Evolutionary conservation across 78 protist species (phyloP), one percentile per base, ranked within the genome.

Genomic region (Dictyostelium firmibasis): DNA sequence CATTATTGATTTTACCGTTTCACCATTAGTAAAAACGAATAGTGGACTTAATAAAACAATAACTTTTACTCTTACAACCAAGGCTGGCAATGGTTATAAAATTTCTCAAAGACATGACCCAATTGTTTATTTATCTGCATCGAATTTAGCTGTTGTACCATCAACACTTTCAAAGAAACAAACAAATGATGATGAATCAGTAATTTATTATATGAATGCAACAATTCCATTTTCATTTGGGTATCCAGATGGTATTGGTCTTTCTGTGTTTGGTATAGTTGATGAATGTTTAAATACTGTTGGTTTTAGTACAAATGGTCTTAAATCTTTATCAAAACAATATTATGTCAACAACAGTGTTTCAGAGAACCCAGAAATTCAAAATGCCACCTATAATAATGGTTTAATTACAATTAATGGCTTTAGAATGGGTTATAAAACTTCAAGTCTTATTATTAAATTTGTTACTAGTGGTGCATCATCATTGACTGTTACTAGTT

Each of bases 171-270:
- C 38, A 72, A 8, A 4, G 25, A 33, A 14, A 27, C 16, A 25
- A 27, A 0, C 27, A 10, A 11, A 11, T 33, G 25, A 27, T 33
- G 25, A 72, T 33, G 44, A 25, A 13, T 14, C 79, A 33, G 23
- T 16, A 2, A 31, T 16, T 2, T 82, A 82, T 60, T 3, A 0
- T 7, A 35, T 72, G 11, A 16, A 9, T 23, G 33, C 64, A 18
- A 47, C 13, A 14, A 60, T 82, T 23, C 76, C 86, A 11, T 82
- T 31, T 35, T 18, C 29, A 31, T 82, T 57, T 82, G 86, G 86
- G 1, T 57, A 57, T 60, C 76, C 86, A 8, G 62, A 60, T 35
- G 75, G 75, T 11, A 57, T 82, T 35, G 6, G 20, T 5, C n/a
- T 82, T 29, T 57, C 76, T 31, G 8, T 82, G 8, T 82, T 23